Conservation (phyloP, 257 asterid species). For the Primulina huaijiensis region DNA sequence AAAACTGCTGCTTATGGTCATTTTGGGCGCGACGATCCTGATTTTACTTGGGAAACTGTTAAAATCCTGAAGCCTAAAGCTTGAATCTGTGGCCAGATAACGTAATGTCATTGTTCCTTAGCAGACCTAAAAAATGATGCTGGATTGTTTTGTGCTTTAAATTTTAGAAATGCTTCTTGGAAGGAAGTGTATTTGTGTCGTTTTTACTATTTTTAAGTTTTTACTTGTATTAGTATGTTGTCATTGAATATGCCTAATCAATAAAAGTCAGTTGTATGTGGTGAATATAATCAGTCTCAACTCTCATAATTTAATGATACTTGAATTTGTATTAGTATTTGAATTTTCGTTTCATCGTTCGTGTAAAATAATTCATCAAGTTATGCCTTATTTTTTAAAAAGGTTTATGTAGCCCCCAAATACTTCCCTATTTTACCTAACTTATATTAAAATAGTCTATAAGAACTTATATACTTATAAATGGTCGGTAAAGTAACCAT, state of each 20-base stretch:
- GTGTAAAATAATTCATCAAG: not conserved
- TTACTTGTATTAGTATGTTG: not conserved
- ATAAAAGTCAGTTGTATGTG: not conserved
- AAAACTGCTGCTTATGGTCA: conserved; percentile 94
- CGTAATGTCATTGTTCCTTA: not conserved
- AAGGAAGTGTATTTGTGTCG: not conserved
- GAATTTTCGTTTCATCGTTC: not conserved
- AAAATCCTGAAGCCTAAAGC: conserved; percentile 87
- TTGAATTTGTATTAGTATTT: not conserved
- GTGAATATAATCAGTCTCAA: not conserved
- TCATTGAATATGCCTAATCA: not conserved
- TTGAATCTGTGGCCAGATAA: conserved; percentile 31
- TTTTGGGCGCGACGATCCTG: conserved; percentile 82
- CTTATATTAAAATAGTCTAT: too few species aligned
- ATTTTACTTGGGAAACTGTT: conserved; percentile 86
- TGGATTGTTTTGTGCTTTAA: not conserved
- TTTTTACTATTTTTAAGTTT: not conserved
- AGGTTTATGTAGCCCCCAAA: too few species aligned
- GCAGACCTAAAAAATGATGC: not conserved
- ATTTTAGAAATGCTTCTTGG: not conserved
- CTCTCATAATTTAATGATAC: too few species aligned
- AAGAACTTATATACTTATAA: too few species aligned
- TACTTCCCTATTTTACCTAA: too few species aligned
- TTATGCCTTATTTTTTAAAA: too few species aligned
- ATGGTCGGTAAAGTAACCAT: too few species aligned